Base-by-base conservation (phyloP, 2,329 filamentous ascomycete species). In the Colletotrichum australisinense region DNA sequence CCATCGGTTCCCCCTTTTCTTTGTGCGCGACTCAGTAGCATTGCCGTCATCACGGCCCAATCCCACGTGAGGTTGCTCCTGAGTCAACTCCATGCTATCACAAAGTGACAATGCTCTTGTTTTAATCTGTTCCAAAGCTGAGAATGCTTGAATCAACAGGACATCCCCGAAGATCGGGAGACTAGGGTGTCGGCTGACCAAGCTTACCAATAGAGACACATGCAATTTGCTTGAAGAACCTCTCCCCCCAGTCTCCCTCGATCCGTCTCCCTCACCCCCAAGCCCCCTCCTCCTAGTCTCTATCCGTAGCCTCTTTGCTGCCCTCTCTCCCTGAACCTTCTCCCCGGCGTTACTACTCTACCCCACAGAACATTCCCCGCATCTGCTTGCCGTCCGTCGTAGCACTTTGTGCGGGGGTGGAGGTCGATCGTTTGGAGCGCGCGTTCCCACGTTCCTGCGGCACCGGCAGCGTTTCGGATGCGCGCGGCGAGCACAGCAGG, bases 381-480 rank as follows among this genome's bases (percentile, higher is more conserved):
- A 67, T 67, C 63, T 38, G 28, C 32, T 57, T 72, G 69, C 69
- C 69, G 42, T 55, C 26, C 58, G 60, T 8, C 35, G 28, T 53
- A 14, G 22, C 26, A 28, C 60, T 26, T 26, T 30, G 63, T 72
- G 69, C 63, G 69, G 69, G 69, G 69, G 69, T 52, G 57, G 49
- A 66, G 52, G 28, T 32, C 53, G 67, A 64, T 66, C 55, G 22
- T 42, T 53, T 46, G 6, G 16, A n/a, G 67, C 16, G 28, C 56
- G 30, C 19, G 28, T 69, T 63, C 49, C 46, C 67, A 64, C 62
- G 60, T 70, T 60, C 46, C 57, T 71, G 68, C 46, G 63, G 63
- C 68, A 67, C 38, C 46, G 46, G 46, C 30, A 53, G 68, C 56
- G 69, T 72, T 68, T 67, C 69, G 69, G 62, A 68, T 67, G 28